Evolutionary conservation across 352 stramenopile genomes (phyloP).

Genomic region (Globisporangium ultimum): DNA sequence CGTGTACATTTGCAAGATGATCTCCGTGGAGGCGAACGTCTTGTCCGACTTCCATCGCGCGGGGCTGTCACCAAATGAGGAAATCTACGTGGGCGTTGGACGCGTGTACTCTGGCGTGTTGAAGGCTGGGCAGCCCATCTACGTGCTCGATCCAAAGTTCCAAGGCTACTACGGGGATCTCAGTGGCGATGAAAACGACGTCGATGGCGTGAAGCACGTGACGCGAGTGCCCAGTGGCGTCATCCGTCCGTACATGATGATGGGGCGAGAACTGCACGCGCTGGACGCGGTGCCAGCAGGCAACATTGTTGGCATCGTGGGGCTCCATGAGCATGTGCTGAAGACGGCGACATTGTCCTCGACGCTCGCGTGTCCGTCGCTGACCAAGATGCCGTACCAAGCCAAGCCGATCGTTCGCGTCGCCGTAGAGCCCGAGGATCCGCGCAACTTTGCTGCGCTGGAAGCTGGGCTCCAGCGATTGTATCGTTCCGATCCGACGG

Average conservation of each 20-base stretch:
- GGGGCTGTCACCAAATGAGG: slow-evolving; percentile 42
- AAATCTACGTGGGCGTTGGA: slow-evolving; percentile 90
- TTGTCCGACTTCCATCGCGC: slow-evolving; percentile 67
- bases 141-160: slow-evolving; percentile 91
- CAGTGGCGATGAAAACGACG: slow-evolving; percentile 19
- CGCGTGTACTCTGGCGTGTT: slow-evolving; percentile 90
- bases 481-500: slow-evolving; percentile 90
- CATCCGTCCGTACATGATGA: slow-evolving; percentile 90
- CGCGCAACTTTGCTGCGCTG: slow-evolving; percentile 80
- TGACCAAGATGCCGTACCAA: slow-evolving; percentile 89
- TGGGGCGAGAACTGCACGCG: slow-evolving; percentile 85
- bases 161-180: slow-evolving; percentile 44
- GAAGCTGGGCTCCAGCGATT: slow-evolving; percentile 87
- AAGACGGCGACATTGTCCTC: slow-evolving; percentile 90
- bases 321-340: slow-evolving; percentile 83
- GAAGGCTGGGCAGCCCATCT: slow-evolving; percentile 46
- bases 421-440: slow-evolving; percentile 86
- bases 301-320: slow-evolving; percentile 89
- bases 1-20: slow-evolving; percentile 92
- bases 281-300: slow-evolving; percentile 78
- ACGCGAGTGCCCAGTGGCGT: slow-evolving; percentile 40
- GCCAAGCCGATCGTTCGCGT: slow-evolving; percentile 92
- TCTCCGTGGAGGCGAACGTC: slow-evolving; percentile 86
- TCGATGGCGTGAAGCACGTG: slow-evolving; percentile 47
- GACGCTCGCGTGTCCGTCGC: slow-evolving; percentile 70